These are phyloP conservation scores for Magnolia officinalis DNA, from an alignment of 164 flowering plant species.

Conservation along the genomic window DNA sequence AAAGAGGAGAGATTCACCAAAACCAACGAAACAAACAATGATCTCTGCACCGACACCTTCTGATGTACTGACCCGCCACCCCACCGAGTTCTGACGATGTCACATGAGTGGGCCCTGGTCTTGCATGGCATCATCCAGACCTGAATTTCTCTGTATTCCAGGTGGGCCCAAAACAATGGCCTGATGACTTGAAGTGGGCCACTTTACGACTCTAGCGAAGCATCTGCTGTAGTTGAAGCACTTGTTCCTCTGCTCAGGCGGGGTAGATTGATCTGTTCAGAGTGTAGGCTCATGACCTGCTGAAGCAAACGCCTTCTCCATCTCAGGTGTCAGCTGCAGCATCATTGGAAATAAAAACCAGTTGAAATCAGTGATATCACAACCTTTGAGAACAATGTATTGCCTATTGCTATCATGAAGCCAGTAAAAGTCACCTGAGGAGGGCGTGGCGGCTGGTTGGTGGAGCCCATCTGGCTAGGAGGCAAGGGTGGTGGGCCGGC, in stretches of 20 bases:
- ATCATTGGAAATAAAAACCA: neutral
- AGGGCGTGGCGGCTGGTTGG: constrained; percentile 52
- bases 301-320: constrained; percentile 86
- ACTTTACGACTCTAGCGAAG: constrained; percentile 41
- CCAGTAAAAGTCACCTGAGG: constrained; percentile 32
- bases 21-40: no score
- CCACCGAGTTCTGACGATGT: no score
- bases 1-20: no score
- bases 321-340: constrained; percentile 64
- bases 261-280: constrained; percentile 83
- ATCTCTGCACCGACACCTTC: no score
- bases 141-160: neutral
- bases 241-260: constrained; percentile 94
- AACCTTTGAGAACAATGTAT: neutral
- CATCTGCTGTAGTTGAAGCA: constrained; percentile 86
- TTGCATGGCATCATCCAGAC: no score
- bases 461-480: constrained; percentile 52
- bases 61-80: no score
- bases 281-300: constrained; percentile 93
- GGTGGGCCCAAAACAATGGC: neutral
- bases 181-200: neutral
- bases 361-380: neutral
- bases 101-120: no score
- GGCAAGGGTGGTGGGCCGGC: constrained; percentile 43
- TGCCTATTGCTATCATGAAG: neutral